These are phyloP conservation scores for Dothiorella sarmentorum DNA, from an alignment of 2,329 filamentous ascomycete genomes.

Conservation along the genomic window DNA sequence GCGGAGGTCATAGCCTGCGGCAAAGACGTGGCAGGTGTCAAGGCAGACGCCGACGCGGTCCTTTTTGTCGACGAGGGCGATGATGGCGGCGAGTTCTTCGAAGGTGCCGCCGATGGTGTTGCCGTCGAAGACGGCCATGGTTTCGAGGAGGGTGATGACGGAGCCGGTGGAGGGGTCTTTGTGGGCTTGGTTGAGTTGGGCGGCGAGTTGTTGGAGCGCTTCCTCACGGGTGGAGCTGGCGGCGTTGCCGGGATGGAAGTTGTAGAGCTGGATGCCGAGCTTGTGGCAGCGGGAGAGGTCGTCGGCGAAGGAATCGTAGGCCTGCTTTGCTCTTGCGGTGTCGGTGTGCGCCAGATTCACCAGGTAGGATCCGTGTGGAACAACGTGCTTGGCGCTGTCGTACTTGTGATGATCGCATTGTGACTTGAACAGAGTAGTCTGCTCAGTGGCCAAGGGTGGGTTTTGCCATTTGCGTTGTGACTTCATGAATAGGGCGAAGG, in stretches of 20 bases:
- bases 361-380: slow-evolving; percentile 94
- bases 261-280: slow-evolving; percentile 88
- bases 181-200: slow-evolving; percentile 78
- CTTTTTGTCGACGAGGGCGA: slow-evolving; percentile 76
- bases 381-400: slow-evolving; percentile 66
- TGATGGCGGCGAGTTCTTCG: slow-evolving; percentile 82
- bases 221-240: slow-evolving; percentile 62
- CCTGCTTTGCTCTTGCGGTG: slow-evolving; percentile 73
- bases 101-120: slow-evolving; percentile 85
- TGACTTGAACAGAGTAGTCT: slow-evolving; percentile 65
- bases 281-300: slow-evolving; percentile 81
- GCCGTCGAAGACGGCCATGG: slow-evolving; percentile 80
- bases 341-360: slow-evolving; percentile 92
- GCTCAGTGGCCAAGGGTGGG: slow-evolving; percentile 67
- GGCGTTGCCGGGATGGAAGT: slow-evolving; percentile 91
- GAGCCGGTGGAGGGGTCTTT: slow-evolving; percentile 60
- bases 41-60: slow-evolving; percentile 86
- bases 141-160: slow-evolving; percentile 85
- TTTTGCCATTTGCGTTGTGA: slow-evolving; percentile 94
- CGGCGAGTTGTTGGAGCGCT: slow-evolving; percentile 75
- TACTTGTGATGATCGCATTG: slow-evolving; percentile 68
- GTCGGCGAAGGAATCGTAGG: slow-evolving; percentile 81
- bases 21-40: slow-evolving; percentile 95
- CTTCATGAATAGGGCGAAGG: slow-evolving; percentile 93
- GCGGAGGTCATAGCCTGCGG: slow-evolving; percentile 86